phyloP scores from a whole-genome alignment of 768 basidiomycete genomes.

The Hygrophorus russula region DNA sequence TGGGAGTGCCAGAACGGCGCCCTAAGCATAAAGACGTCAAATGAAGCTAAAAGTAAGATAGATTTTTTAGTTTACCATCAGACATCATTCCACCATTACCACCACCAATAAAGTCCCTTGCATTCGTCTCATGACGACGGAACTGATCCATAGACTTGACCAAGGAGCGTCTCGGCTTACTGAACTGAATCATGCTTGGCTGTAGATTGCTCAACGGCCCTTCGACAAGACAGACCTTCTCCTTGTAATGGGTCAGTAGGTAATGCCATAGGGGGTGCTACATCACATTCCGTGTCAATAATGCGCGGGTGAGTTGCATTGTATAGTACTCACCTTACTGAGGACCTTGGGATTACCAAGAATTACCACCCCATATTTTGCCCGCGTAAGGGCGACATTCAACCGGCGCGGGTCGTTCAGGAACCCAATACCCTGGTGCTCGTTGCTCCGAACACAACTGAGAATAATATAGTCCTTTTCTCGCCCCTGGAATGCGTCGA shows the following conservation, averaged over 20 bases:
- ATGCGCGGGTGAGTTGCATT: conserved; percentile 1
- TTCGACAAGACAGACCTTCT: conserved; percentile 87
- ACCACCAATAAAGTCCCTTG: conserved; percentile 56
- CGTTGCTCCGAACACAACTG: conserved; percentile 95
- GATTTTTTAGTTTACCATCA: conserved; percentile 33
- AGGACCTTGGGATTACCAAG: conserved; percentile 99
- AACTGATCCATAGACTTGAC: conserved; percentile 88
- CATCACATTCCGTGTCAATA: conserved; percentile 10
- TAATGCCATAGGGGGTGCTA: conserved; percentile 99
- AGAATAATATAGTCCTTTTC: conserved; percentile 99
- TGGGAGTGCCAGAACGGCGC: conserved; percentile 79
- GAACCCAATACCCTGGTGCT: conserved; percentile 99
- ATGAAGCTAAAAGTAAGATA: conserved; percentile 6
- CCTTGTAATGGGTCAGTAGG: conserved; percentile 97
- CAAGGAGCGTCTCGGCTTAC: conserved; percentile 86
- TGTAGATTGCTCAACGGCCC: conserved; percentile 95
- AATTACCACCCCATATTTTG: conserved; percentile 97
- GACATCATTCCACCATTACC: conserved; percentile 27
- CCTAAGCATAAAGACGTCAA: conserved; percentile 21
- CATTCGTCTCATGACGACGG: conserved; percentile 86
- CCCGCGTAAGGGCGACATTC: conserved; percentile 94
- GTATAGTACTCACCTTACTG: conserved; percentile 65
- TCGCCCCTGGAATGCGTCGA: conserved; percentile 98
- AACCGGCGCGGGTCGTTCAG: conserved; percentile 93
- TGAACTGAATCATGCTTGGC: conserved; percentile 98